Evolutionary conservation across 208 protist species (phyloP).

Genomic region (Leishmania major): DNA sequence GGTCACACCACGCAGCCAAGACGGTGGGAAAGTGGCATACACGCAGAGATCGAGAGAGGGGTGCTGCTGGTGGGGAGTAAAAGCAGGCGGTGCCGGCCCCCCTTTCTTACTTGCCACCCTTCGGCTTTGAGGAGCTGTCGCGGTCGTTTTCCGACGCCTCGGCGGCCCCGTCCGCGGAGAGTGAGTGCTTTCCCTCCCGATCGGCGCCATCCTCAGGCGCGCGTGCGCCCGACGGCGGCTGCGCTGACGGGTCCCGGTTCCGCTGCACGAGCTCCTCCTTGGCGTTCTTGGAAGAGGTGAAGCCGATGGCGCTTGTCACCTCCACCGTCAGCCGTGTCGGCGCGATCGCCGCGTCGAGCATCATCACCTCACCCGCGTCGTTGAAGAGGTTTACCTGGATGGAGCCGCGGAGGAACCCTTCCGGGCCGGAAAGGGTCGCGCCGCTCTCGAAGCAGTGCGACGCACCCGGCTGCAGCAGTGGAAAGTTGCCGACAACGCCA

Average conservation of each 20-base stretch:
- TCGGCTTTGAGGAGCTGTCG: neutral
- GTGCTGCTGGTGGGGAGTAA: neutral
- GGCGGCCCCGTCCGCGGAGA: neutral
- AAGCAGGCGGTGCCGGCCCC: neutral
- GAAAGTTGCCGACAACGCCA: conserved; percentile 81
- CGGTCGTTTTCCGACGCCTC: neutral
- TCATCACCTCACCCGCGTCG: conserved; percentile 63
- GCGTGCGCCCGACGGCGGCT: neutral
- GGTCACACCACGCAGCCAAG: neutral
- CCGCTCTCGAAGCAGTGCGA: conserved; percentile 82
- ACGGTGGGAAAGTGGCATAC: neutral
- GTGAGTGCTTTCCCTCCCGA: neutral
- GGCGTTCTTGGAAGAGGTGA: conserved; percentile 13
- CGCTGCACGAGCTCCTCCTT: conserved; percentile 34
- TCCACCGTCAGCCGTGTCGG: conserved; percentile 62
- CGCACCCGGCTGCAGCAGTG: conserved; percentile 69
- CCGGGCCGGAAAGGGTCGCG: conserved; percentile 45
- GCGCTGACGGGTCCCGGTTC: neutral
- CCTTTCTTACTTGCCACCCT: neutral
- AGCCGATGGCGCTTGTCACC: conserved; percentile 25
- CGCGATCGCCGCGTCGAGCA: conserved; percentile 71
- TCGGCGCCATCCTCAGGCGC: neutral
- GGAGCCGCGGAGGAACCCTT: conserved; percentile 79
- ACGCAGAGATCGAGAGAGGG: neutral
- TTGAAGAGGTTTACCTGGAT: conserved; percentile 86